Conservation (phyloP, 768 basidiomycete genomes). For the Paxillus rubicundulus region DNA sequence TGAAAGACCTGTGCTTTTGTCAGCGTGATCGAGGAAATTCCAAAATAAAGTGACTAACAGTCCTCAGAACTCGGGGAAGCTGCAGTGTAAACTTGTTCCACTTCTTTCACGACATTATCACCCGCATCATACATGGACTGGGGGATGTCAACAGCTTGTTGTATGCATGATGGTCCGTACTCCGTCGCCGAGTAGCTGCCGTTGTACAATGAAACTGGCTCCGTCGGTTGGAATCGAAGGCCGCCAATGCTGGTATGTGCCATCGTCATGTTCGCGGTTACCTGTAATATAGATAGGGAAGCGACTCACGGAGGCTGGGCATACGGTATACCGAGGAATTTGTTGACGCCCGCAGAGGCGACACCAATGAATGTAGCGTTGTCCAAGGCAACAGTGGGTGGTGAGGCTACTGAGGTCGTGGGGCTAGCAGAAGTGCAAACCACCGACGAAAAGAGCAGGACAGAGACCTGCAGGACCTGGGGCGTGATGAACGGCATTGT, state of each 20-base stretch:
- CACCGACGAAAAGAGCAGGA: background rate
- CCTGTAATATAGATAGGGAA: background rate
- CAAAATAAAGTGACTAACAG: constrained; percentile 31
- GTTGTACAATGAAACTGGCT: constrained; percentile 34
- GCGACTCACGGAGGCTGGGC: constrained; percentile 51
- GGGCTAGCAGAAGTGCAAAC: background rate
- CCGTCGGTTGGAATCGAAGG: constrained; percentile 44
- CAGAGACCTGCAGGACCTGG: background rate
- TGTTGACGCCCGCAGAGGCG: constrained; percentile 29
- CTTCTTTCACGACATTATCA: constrained; percentile 34
- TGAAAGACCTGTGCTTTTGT: constrained; percentile 15
- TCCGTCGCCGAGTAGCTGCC: constrained; percentile 36
- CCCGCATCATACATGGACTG: constrained; percentile 34
- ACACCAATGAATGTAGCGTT: constrained; percentile 45
- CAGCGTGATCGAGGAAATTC: background rate
- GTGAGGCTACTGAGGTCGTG: background rate
- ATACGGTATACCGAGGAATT: constrained; percentile 55
- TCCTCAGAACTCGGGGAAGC: constrained; percentile 41
- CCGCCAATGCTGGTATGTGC: constrained; percentile 30
- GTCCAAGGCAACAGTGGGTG: constrained; percentile 37
- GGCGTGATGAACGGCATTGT: background rate
- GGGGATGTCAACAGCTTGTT: constrained; percentile 40
- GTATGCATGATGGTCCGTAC: constrained; percentile 47
- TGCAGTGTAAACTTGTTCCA: constrained; percentile 32
- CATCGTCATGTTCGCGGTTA: background rate